Evolutionary conservation across 257 asterid species (phyloP), one percentile per base, ranked within the genome.

Genomic region (Fraxinus cuspidata): DNA sequence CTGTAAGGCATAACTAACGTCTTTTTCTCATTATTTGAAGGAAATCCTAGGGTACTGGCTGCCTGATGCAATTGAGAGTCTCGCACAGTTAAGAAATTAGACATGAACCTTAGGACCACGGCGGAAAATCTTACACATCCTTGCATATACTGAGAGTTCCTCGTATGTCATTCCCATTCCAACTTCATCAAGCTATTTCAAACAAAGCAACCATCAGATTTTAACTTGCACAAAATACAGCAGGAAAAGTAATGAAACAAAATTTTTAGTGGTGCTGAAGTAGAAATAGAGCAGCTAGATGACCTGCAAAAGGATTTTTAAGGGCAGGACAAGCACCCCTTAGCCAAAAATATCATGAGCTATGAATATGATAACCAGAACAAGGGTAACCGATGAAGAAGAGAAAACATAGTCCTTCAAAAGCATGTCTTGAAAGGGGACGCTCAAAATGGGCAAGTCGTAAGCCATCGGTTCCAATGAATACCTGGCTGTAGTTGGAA

Each of bases 101-200:
- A 70, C 58, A 79, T 86, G 23, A 78, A 94, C 98, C 99, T 94
- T 91, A 49, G 99, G 98, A 29, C 98, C 99, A 31, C 97, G 90
- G 28, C 97, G 94, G 89, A 90, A 95, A 72, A 92, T 94, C 84
- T 94, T 92, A 12, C 99, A 96, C 86, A 94, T 56, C 89, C 97
- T 88, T 83, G 97, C 97, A 53, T 90, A 90, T 11, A 89, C 92
- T 9, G 99, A 94, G 77, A 94, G 95, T 82, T 94, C 99, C 65
- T 93, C 97, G 60, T 93, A 91, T 47, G 98, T 89, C 97, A 95
- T 93, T 74, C 97, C 99, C 95, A 91, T 93, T 83, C 93, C 98
- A 86, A 93, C 98, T 86, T 95, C 99, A 83, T 93, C 99, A 70
- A 94, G 86, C 99, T 95, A 91, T 73, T 84, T 71, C 72, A 85